Evolutionary conservation across 108 stramenopile genomes (phyloP), one percentile per base, ranked within the genome.

Genomic region (Schizochytrium sp.): DNA sequence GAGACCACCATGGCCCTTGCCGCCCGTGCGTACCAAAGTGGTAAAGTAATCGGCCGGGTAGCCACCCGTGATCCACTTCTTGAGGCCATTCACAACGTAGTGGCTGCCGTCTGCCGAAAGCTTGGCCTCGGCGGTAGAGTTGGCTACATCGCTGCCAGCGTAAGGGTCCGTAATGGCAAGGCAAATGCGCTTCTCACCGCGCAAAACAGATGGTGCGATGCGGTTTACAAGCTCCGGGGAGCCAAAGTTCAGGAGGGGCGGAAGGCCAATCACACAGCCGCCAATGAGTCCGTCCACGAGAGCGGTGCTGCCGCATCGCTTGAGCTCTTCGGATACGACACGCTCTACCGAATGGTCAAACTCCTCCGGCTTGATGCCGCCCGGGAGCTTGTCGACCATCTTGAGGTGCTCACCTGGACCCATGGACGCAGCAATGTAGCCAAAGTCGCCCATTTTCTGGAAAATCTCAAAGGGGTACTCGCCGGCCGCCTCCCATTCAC

Each of bases 31-130:
- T 45, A 83, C 76, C n/a, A 83, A 45, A 28, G 76, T 34, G 48
- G 76, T 53, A 28, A 83, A 83, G 76, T 83, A 83, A 45, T 83
- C 76, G 6, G 76, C 76, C n/a, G 76, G 48, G 51, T 53, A 83
- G 2, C 76, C 76, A 16, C 76, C 76, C n/a, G 76, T 83, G 51
- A 83, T 83, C 76, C 76, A 83, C 76, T 83, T 83, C 51, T 83
- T 83, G 76, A 83, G 48, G 51, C 76, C 76, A 23, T 47, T 83
- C 48, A 83, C 76, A 4, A 83, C 28, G 76, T 83, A 83, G 76
- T 83, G 76, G 48, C 48, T 53, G 23, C 76, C 76, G 4, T 83
- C 76, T 3, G 76, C 76, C 23, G 48, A 53, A 1, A 53, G 45
- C 76, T 8, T 53, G 10, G 76, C 76, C 51, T 12, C n/a, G 0